Conservation (phyloP, 768 basidiomycete species). For the Termitomyces sp. region DNA sequence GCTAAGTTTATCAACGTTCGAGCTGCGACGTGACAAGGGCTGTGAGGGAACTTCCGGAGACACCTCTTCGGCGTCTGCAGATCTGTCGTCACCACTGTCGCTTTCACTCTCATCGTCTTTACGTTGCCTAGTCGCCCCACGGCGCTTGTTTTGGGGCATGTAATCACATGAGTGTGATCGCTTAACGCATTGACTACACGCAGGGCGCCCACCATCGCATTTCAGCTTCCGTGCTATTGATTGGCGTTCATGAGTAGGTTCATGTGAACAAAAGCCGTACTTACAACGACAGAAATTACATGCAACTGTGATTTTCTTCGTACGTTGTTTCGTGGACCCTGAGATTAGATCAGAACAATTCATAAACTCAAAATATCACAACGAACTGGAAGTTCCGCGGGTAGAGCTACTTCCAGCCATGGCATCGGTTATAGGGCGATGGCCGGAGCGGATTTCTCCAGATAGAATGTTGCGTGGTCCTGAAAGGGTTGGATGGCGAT, state of each 20-base stretch:
- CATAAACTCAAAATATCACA: slow-evolving; percentile 29
- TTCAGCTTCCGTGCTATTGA: slow-evolving; percentile 76
- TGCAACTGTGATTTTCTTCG: slow-evolving; percentile 85
- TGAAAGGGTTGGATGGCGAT: slow-evolving; percentile 40
- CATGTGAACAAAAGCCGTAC: slow-evolving; percentile 24
- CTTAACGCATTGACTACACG: slow-evolving; percentile 79
- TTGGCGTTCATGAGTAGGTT: slow-evolving; percentile 11
- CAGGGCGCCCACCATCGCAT: slow-evolving; percentile 82
- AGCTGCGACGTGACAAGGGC: slow-evolving; percentile 41
- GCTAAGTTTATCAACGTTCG: slow-evolving; percentile 40
- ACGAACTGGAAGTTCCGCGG: slow-evolving; percentile 26
- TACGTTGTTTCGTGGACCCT: slow-evolving; percentile 62
- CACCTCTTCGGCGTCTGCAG: slow-evolving; percentile 43
- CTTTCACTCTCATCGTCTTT: slow-evolving; percentile 66
- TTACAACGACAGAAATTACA: slow-evolving; percentile 90
- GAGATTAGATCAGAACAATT: slow-evolving; percentile 4
- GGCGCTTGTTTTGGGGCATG: slow-evolving; percentile 71
- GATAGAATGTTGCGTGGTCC: slow-evolving; percentile 44
- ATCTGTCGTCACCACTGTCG: slow-evolving; percentile 58
- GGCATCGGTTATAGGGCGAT: slow-evolving; percentile 39
- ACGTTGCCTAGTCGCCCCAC: slow-evolving; percentile 51
- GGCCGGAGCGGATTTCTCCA: slow-evolving; percentile 37
- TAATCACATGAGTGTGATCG: slow-evolving; percentile 78
- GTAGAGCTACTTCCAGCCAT: slow-evolving; percentile 28
- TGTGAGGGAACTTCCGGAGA: slow-evolving; percentile 53